phyloP scores from a whole-genome alignment of 202 grass and related monocot genomes.

The Schoenoplectus triqueter region DNA sequence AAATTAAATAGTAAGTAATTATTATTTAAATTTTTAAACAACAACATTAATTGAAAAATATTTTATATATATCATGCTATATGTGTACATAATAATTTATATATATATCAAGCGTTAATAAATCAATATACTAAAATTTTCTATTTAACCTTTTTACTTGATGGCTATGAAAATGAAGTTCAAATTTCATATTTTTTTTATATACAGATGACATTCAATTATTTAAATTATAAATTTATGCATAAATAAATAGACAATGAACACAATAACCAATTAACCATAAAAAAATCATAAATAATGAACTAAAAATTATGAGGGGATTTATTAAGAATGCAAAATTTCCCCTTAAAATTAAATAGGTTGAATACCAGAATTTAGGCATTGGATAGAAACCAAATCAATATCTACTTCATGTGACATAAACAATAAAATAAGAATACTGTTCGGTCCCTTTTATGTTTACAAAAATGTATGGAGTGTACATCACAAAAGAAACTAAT shows the following conservation, averaged over 20 bases:
- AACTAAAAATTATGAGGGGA: background rate
- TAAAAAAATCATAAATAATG: background rate
- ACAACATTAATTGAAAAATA: too few species aligned
- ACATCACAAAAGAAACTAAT: background rate
- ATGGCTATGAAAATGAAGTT: too few species aligned
- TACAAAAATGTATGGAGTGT: background rate
- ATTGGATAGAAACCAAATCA: constrained; percentile 1
- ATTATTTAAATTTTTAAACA: too few species aligned
- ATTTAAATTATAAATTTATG: too few species aligned
- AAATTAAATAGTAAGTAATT: too few species aligned
- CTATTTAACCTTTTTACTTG: too few species aligned
- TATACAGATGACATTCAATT: too few species aligned
- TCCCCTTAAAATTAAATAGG: background rate
- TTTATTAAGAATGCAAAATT: background rate
- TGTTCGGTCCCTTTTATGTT: constrained; percentile 15
- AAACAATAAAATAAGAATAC: constrained; percentile 1
- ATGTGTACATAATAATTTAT: too few species aligned
- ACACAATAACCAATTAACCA: background rate
- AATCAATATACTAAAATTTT: too few species aligned
- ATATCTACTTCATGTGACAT: background rate
- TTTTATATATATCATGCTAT: too few species aligned
- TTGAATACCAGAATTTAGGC: constrained; percentile 33
- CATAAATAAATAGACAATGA: background rate
- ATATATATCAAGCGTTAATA: too few species aligned
- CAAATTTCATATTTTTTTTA: too few species aligned